These are phyloP conservation scores for Lentinula raphanica DNA, from an alignment of 768 basidiomycete genomes.

Conservation along the genomic window DNA sequence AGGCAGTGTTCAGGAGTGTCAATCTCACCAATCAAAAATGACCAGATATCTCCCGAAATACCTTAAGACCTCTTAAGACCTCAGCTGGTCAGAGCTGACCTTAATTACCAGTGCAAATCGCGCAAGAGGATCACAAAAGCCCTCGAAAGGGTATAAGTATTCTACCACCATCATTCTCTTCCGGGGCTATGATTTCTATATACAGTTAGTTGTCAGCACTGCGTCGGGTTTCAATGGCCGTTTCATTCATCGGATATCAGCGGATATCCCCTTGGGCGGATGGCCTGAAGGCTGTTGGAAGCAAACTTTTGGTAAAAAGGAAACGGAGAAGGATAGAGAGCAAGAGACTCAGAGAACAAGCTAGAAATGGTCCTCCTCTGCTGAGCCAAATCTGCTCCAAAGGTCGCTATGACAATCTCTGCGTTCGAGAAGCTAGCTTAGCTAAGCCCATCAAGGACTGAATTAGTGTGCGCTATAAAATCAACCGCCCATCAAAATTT, in stretches of 20 bases:
- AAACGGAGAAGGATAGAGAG: not conserved
- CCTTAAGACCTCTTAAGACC: too few species aligned
- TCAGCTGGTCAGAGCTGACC: too few species aligned
- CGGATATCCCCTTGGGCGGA: not conserved
- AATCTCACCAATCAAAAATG: too few species aligned
- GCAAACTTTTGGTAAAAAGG: too few species aligned
- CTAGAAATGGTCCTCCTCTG: too few species aligned
- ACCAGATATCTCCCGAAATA: too few species aligned
- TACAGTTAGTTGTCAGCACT: not conserved
- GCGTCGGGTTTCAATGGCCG: not conserved
- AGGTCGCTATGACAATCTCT: slow-evolving; percentile 1
- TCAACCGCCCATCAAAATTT: not conserved
- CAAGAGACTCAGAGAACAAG: too few species aligned
- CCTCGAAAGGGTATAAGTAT: not conserved
- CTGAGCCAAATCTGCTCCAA: not conserved
- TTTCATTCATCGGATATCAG: too few species aligned
- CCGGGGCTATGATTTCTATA: not conserved
- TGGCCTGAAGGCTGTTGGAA: too few species aligned
- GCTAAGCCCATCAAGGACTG: not conserved
- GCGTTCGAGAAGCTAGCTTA: not conserved
- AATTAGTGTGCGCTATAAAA: not conserved
- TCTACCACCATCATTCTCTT: not conserved
- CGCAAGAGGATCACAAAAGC: too few species aligned
- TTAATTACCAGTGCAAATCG: too few species aligned
- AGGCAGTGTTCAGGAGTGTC: too few species aligned